Conservation (phyloP, 1,284 basidiomycete genomes). For the Puccinia hordei region DNA sequence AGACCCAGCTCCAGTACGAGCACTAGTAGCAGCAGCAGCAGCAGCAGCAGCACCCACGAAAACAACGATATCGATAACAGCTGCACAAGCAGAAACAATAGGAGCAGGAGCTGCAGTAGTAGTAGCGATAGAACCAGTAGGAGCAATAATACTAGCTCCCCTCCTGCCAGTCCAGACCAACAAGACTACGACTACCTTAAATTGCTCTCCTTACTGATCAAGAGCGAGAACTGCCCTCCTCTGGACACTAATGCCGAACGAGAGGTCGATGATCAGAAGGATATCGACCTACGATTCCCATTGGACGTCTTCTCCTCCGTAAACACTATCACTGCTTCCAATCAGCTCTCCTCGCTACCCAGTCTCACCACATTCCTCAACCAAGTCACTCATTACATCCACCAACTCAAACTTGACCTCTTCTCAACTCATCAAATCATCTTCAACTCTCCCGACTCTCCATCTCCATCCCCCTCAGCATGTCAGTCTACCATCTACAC, state of each 20-base stretch:
- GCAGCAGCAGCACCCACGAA: neutral
- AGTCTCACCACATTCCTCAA: slow-evolving; percentile 4
- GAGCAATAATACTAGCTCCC: neutral
- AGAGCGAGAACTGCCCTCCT: neutral
- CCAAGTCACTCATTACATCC: slow-evolving; percentile 25
- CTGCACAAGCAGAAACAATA: neutral
- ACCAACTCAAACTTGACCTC: slow-evolving; percentile 25
- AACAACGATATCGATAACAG: neutral
- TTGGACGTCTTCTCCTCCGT: neutral
- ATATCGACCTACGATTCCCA: neutral
- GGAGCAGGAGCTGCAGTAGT: neutral
- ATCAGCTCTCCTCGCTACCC: neutral
- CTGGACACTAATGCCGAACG: too few relatives aligned
- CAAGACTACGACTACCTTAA: neutral
- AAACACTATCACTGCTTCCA: neutral
- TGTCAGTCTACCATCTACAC: neutral
- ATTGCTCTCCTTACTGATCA: neutral
- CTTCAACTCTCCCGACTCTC: neutral
- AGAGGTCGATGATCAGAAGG: too few relatives aligned
- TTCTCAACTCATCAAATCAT: slow-evolving; percentile 10
- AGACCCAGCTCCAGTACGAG: neutral
- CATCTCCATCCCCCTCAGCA: neutral
- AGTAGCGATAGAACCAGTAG: neutral
- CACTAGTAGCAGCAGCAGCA: neutral
- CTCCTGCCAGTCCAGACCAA: neutral